These are phyloP conservation scores for Giardia duodenalis DNA, from an alignment of 208 protist species.

Conservation along the genomic window DNA sequence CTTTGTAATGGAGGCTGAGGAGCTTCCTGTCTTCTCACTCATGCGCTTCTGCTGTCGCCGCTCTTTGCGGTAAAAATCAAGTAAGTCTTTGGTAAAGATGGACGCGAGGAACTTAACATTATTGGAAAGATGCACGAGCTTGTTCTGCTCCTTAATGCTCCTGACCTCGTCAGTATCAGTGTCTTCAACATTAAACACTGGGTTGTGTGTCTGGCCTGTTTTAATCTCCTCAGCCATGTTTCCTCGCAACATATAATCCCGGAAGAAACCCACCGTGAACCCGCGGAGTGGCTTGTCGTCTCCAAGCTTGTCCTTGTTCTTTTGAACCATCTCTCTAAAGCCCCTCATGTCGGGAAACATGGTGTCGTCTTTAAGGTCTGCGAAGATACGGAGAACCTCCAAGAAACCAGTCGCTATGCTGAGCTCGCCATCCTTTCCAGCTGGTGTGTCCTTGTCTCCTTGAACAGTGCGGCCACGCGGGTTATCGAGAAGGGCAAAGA, in stretches of 20 bases:
- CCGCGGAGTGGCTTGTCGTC: neutral
- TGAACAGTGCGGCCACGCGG: no score
- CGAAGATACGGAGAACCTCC: neutral
- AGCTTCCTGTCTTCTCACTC: no score
- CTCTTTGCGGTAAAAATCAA: no score
- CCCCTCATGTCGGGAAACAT: neutral
- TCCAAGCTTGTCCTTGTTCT: neutral
- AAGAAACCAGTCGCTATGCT: neutral
- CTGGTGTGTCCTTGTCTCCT: no score
- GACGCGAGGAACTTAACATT: neutral
- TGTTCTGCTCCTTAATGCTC: neutral
- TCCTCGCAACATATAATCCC: neutral
- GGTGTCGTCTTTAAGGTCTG: no score
- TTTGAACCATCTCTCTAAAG: neutral
- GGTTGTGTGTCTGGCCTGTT: neutral
- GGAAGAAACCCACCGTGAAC: neutral
- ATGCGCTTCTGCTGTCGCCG: no score
- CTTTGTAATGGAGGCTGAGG: neutral
- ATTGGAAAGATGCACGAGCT: neutral
- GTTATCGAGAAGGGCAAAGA: neutral
- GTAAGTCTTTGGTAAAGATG: no score
- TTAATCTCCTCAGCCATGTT: neutral
- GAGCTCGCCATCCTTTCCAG: neutral
- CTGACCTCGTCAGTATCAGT: neutral
- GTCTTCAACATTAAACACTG: neutral